These are phyloP conservation scores for Tetracladium marchalianum DNA, from an alignment of 495 filamentous ascomycete genomes.

Conservation along the genomic window DNA sequence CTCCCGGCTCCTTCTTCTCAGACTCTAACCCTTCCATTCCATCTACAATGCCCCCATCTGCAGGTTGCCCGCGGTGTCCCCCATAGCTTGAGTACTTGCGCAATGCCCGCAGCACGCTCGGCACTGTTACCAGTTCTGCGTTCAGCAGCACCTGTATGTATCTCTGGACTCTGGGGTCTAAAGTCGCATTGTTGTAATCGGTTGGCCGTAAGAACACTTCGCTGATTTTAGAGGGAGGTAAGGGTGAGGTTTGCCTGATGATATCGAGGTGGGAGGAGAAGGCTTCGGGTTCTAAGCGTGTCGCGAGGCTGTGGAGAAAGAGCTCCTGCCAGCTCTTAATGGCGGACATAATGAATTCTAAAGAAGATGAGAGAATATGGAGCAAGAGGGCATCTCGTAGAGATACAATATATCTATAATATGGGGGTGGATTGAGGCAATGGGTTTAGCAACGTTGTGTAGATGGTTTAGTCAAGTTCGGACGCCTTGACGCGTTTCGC, in stretches of 20 bases:
- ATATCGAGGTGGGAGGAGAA: slow-evolving; percentile 34
- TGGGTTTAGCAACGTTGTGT: neutral
- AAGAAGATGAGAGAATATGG: neutral
- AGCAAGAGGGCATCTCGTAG: neutral
- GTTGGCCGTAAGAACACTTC: slow-evolving; percentile 50
- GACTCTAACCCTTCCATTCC: neutral
- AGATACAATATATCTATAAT: neutral
- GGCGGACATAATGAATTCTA: slow-evolving; percentile 5
- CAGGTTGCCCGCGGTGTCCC: slow-evolving; percentile 13
- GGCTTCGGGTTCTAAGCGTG: slow-evolving; percentile 33
- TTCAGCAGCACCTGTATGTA: slow-evolving; percentile 56
- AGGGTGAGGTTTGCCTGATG: slow-evolving; percentile 31
- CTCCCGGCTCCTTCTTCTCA: slow-evolving; percentile 9
- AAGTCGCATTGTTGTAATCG: slow-evolving; percentile 32
- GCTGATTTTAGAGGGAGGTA: slow-evolving; percentile 39
- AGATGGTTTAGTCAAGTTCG: neutral
- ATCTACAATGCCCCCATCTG: slow-evolving; percentile 10
- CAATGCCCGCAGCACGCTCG: slow-evolving; percentile 47
- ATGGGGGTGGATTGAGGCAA: no score
- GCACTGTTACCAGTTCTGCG: slow-evolving; percentile 36
- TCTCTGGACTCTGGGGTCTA: slow-evolving; percentile 53
- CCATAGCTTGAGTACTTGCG: slow-evolving; percentile 48
- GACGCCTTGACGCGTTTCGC: neutral
- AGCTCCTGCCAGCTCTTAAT: slow-evolving; percentile 37
- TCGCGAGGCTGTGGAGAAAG: slow-evolving; percentile 30